Conservation (phyloP, 768 basidiomycete species). For the Termitomyces heimii region DNA sequence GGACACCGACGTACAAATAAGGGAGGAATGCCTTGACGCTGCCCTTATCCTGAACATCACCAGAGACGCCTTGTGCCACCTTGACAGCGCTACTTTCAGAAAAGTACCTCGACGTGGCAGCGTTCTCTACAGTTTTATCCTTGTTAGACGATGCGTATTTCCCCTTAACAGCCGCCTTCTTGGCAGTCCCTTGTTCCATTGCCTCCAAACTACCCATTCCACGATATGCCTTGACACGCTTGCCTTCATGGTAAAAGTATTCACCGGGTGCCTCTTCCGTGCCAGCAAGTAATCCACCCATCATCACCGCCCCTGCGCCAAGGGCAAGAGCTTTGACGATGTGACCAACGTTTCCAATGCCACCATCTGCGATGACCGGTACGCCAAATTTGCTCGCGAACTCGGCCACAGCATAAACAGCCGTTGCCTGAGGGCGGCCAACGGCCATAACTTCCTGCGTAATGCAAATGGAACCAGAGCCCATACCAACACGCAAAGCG, state of each 20-base stretch:
- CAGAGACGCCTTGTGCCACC: conserved; percentile 95
- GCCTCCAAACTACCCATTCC: conserved; percentile 98
- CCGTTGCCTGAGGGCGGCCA: conserved; percentile 94
- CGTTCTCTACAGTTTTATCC: conserved; percentile 66
- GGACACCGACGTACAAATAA: conserved; percentile 73
- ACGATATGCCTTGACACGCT: conserved; percentile 97
- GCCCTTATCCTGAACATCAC: conserved; percentile 97
- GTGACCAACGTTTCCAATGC: conserved; percentile 92
- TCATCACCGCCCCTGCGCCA: conserved; percentile 97
- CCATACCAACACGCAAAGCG: conserved; percentile 95
- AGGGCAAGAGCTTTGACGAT: conserved; percentile 94
- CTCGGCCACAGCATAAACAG: conserved; percentile 95
- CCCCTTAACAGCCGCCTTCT: conserved; percentile 22
- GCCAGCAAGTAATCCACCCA: conserved; percentile 94
- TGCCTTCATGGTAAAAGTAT: conserved; percentile 99
- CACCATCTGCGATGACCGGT: conserved; percentile 95
- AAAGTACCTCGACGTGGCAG: conserved; percentile 94
- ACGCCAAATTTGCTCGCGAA: conserved; percentile 92
- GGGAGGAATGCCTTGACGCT: conserved; percentile 90
- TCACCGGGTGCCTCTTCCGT: conserved; percentile 97
- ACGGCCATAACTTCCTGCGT: conserved; percentile 99
- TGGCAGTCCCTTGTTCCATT: conserved; percentile 73
- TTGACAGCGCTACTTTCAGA: conserved; percentile 90
- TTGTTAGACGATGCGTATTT: conserved; percentile 48
- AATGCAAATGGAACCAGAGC: conserved; percentile 97